Evolutionary conservation across 2,329 filamentous ascomycete species (phyloP).

Genomic region (Diaporthe ilicicola): DNA sequence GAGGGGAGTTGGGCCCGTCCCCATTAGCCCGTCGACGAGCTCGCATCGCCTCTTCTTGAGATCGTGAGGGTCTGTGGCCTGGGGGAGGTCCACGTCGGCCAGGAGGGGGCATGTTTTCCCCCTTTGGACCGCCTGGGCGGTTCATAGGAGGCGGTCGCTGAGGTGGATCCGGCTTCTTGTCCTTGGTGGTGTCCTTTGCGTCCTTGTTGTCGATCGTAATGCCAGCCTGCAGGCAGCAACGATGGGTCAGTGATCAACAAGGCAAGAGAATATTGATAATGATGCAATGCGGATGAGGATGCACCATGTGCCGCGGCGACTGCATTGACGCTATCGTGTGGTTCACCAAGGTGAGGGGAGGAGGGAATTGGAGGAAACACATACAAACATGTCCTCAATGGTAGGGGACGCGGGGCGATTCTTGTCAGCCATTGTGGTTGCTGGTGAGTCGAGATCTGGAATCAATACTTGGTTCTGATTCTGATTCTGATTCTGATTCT

Average conservation of each 20-base stretch:
- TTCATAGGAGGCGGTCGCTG: slow-evolving; percentile 47
- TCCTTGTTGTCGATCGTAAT: slow-evolving; percentile 74
- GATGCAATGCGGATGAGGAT: background rate
- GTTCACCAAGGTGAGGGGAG: slow-evolving; percentile 14
- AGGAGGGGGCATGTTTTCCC: slow-evolving; percentile 58
- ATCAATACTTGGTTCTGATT: slow-evolving; percentile 42
- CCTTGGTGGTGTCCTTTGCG: slow-evolving; percentile 66
- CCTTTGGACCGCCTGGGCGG: slow-evolving; percentile 45
- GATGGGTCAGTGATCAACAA: slow-evolving; percentile 32
- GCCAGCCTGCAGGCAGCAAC: slow-evolving; percentile 64
- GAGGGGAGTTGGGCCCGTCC: slow-evolving; percentile 46
- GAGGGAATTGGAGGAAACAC: slow-evolving; percentile 48
- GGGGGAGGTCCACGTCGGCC: slow-evolving; percentile 51
- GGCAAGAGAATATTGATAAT: background rate
- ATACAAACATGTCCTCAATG: slow-evolving; percentile 80
- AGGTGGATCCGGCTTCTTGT: slow-evolving; percentile 52
- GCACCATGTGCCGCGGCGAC: background rate
- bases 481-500: slow-evolving; percentile 38
- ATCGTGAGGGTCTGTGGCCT: slow-evolving; percentile 68
- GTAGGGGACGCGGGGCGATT: slow-evolving; percentile 59
- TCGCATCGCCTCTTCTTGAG: slow-evolving; percentile 71
- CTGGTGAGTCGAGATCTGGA: slow-evolving; percentile 22
- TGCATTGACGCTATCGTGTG: slow-evolving; percentile 24
- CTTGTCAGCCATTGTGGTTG: slow-evolving; percentile 55
- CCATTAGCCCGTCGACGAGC: slow-evolving; percentile 52